Evolutionary conservation across 192 early-diverging fungal genomes (phyloP), one percentile per base, ranked within the genome.

Genomic region (Cladochytrium replicatum): DNA sequence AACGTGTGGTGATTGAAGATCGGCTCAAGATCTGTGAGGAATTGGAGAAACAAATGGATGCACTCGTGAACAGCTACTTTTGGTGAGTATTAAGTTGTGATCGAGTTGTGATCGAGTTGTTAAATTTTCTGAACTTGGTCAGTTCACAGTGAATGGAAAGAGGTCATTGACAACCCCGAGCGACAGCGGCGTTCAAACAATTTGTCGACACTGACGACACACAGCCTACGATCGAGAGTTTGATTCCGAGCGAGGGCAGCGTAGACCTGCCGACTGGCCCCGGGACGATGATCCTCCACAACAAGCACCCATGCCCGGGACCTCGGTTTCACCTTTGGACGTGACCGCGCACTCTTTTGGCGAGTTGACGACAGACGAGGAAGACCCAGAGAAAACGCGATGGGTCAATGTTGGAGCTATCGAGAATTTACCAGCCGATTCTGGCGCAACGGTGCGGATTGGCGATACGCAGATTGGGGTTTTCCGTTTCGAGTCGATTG

Each of bases 401-500:
- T 79, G 77, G 74, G 47, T 63, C 0, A 39, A 41, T 5, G 58
- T 66, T 31, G 70, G 62, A 27, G 37, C 43, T 7, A 41, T 41
- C 26, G 39, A 47, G 11, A 50, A 61, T 27, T 81, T 78, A 48
- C 69, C 57, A 28, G 27, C 24, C 13, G 74, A 79, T 22, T 48
- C 54, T 25, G 79, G 82, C 15, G 57, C 64, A 3, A 58, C 67
- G 21, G 48, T 85, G 32, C 74, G 74, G 29, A 54, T 64, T 45
- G 82, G 81, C 23, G 69, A 84, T 31, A 66, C 65, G 8, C 81
- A 86, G 55, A 62, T 84, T 6, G 83, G 82, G 0, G 62, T 84
- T 1, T 85, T 78, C 58, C 60, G 50, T 46, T 41, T 56, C 29
- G 55, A 61, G 45, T 23, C 57, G 28, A 42, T 56, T 6, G 59